Base-by-base conservation (phyloP, 345 rosid genomes). In the Rhodamnia argentea region DNA sequence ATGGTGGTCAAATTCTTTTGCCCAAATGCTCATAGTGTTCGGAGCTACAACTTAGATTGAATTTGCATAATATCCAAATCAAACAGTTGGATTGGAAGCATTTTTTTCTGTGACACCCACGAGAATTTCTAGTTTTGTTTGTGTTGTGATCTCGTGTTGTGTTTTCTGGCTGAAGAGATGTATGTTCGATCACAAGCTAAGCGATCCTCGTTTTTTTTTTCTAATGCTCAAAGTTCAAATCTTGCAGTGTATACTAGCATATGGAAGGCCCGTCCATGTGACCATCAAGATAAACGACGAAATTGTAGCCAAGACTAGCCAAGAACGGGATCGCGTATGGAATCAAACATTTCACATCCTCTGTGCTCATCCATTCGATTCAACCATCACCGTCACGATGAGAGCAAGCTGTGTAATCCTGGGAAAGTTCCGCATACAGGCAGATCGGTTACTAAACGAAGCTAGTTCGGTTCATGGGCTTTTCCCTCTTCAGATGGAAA, bases 281-380 rank as follows among this genome's bases (percentile, higher is more conserved):
- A 95, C 98, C 12, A 89, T 96, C 86, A 93, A 91, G 88, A 87
- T 96, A 54, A 93, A 92, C 88, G 86, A 95, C 11, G 89, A 90
- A 84, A 95, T 91, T 86, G 93, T 95, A 7, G 98, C 95, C 23
- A 91, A 91, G 82, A 95, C 99, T 20, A 94, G 93, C 85, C 88
- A 85, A 40, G 95, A 94, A 86, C 89, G 83, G 1, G 95, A 91
- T 89, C 92, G 98, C 5, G 86, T 93, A n/a, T 96, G 99, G 98
- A 96, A 95, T 87, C 99, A 95, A 83, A 95, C 97, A 22, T 95
- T 96, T 84, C 96, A 91, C 83, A 90, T 96, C 85, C 94, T 93
- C 10, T 96, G 98, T 56, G 98, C 99, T 5, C 96, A 95, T 62
- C 94, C 92, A 11, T 52, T 89, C 4, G 92, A 93, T 86, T 92